Conservation (phyloP, 331 rosid genomes). For the Malus hybrid region DNA sequence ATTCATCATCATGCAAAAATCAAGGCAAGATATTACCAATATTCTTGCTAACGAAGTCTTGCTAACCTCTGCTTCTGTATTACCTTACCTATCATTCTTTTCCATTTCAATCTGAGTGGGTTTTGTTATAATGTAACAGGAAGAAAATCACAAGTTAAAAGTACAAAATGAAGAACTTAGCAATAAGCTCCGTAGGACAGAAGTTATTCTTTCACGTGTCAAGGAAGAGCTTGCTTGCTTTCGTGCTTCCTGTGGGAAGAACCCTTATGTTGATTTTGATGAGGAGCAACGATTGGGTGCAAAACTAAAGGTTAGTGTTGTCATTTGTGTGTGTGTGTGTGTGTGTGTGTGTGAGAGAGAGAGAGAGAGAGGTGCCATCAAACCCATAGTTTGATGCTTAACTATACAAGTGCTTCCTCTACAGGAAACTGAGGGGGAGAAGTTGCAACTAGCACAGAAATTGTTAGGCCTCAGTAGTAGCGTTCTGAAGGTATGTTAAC, state of each 20-base stretch:
- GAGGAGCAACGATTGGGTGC: slow-evolving; percentile 62
- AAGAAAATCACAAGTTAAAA: slow-evolving; percentile 78
- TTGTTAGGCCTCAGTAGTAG: slow-evolving; percentile 57
- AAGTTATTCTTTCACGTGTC: slow-evolving; percentile 46
- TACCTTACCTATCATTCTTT: not conserved
- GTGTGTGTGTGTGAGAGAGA: not conserved
- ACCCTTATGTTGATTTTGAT: slow-evolving; percentile 43
- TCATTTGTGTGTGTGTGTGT: not conserved
- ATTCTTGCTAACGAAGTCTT: not conserved
- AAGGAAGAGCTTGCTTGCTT: slow-evolving; percentile 56
- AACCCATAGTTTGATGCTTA: slow-evolving; percentile 6
- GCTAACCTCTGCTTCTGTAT: not conserved
- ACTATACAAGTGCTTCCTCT: slow-evolving; percentile 16
- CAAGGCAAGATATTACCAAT: slow-evolving; percentile 39
- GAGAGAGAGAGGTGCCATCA: not conserved
- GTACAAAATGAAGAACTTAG: slow-evolving; percentile 65
- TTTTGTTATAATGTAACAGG: slow-evolving; percentile 41
- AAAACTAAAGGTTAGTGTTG: slow-evolving; percentile 60
- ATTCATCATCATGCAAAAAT: slow-evolving; percentile 96
- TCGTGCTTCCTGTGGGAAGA: slow-evolving; percentile 50
- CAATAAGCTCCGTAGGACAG: slow-evolving; percentile 49
- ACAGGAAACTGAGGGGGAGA: slow-evolving; percentile 85
- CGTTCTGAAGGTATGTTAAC: slow-evolving; percentile 54
- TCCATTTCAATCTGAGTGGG: slow-evolving; percentile 12
- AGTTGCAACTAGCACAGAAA: slow-evolving; percentile 65